Evolutionary conservation across 768 basidiomycete species (phyloP).

Genomic region (Trametes meyenii): DNA sequence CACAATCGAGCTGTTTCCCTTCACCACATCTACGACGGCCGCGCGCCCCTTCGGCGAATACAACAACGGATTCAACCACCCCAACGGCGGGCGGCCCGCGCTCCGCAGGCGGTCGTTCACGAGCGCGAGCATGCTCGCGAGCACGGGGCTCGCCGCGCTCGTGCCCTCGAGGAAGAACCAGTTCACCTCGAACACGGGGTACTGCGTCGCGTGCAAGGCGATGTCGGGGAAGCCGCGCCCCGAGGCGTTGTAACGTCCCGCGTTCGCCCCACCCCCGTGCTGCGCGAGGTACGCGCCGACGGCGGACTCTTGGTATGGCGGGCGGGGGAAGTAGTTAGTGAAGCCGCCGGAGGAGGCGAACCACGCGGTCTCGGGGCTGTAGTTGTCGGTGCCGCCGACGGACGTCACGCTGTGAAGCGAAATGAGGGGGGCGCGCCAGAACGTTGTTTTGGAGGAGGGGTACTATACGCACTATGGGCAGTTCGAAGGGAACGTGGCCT

Average conservation of each 20-base stretch:
- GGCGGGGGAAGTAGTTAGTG: slow-evolving; percentile 35
- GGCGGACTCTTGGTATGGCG: slow-evolving; percentile 41
- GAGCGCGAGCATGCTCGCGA: slow-evolving; percentile 37
- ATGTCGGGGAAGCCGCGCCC: slow-evolving; percentile 52
- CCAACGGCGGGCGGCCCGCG: slow-evolving; percentile 34
- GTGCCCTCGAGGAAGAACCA: slow-evolving; percentile 33
- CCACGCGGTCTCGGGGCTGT: slow-evolving; percentile 36
- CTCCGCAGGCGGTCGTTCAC: slow-evolving; percentile 37
- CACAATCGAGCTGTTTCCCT: slow-evolving; percentile 24
- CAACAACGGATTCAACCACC: slow-evolving; percentile 40
- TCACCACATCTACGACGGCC: slow-evolving; percentile 36
- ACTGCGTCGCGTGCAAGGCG: slow-evolving; percentile 38
- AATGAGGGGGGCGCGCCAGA: neutral
- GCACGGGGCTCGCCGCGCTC: slow-evolving; percentile 36
- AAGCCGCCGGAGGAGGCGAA: slow-evolving; percentile 38
- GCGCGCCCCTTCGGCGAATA: slow-evolving; percentile 35
- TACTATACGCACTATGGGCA: slow-evolving; percentile 36
- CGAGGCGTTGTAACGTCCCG: slow-evolving; percentile 33
- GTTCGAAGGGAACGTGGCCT: slow-evolving; percentile 38
- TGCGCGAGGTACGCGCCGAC: slow-evolving; percentile 40
- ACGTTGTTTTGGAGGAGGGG: neutral
- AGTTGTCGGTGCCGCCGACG: slow-evolving; percentile 36
- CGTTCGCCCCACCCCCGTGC: slow-evolving; percentile 27
- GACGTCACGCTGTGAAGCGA: slow-evolving; percentile 32
- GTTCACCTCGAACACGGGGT: slow-evolving; percentile 24